Conservation (phyloP, 352 stramenopile genomes). For the Thalassiosira hispida region DNA sequence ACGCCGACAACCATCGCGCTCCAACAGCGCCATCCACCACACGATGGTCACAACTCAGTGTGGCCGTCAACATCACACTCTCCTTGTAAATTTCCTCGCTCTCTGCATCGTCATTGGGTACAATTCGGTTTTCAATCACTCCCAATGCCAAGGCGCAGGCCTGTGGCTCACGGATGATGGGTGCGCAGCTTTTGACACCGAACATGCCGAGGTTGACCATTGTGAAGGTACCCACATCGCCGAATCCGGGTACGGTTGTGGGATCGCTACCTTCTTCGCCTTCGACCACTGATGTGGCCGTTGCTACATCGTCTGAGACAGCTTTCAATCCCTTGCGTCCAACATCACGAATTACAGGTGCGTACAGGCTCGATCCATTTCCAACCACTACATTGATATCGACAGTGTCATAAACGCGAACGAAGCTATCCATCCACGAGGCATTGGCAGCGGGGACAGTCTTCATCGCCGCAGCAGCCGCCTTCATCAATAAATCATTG, state of each 20-base stretch:
- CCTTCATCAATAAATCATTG: slow-evolving; percentile 89
- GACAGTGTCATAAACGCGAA: slow-evolving; percentile 94
- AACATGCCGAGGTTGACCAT: slow-evolving; percentile 97
- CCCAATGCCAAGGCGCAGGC: slow-evolving; percentile 93
- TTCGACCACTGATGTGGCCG: slow-evolving; percentile 51
- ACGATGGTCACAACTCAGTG: slow-evolving; percentile 96
- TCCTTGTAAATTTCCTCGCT: slow-evolving; percentile 85
- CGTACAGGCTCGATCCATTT: slow-evolving; percentile 76
- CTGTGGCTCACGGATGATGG: slow-evolving; percentile 96
- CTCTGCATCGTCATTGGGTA: slow-evolving; percentile 80
- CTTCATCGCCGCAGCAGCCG: slow-evolving; percentile 85
- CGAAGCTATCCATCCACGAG: slow-evolving; percentile 89
- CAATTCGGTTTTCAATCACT: slow-evolving; percentile 94
- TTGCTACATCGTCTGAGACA: slow-evolving; percentile 66
- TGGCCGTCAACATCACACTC: slow-evolving; percentile 92
- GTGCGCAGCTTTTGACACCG: slow-evolving; percentile 92
- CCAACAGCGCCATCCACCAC: slow-evolving; percentile 97
- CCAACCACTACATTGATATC: slow-evolving; percentile 92
- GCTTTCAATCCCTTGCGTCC: slow-evolving; percentile 79
- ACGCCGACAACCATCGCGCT: slow-evolving; percentile 94
- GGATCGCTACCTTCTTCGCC: slow-evolving; percentile 56
- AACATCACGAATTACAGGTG: slow-evolving; percentile 82
- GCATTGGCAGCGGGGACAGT: slow-evolving; percentile 87
- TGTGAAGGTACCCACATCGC: slow-evolving; percentile 93
- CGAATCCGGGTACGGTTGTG: slow-evolving; percentile 60